Conservation (phyloP, 805 yeast species). For the Myxozyma sirexii region DNA sequence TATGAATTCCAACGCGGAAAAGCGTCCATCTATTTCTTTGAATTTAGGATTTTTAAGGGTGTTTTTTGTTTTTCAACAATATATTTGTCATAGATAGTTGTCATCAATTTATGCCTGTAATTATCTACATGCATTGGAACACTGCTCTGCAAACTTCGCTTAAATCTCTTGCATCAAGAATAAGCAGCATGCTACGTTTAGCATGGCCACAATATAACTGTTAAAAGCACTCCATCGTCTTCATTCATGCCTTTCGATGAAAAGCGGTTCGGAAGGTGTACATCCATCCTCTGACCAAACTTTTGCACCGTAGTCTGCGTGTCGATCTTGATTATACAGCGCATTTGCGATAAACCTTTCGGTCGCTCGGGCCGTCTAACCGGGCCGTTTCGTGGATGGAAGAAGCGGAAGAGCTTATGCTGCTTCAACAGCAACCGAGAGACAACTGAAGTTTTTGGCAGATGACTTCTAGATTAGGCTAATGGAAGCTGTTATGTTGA, state of each 20-base stretch:
- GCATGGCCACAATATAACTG: conserved; percentile 22
- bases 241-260: conserved; percentile 9
- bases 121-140: too few species aligned
- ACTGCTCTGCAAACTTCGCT: conserved; percentile 20
- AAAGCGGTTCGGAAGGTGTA: conserved; percentile 17
- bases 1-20: too few species aligned
- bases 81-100: not conserved
- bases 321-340: conserved; percentile 9
- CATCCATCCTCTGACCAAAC: conserved; percentile 11
- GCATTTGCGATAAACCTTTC: not conserved
- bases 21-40: too few species aligned
- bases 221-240: conserved; percentile 27
- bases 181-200: conserved; percentile 19
- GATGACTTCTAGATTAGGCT: too few species aligned
- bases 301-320: not conserved
- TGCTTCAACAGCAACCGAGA: too few species aligned
- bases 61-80: not conserved
- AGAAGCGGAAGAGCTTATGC: too few species aligned
- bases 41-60: not conserved
- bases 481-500: too few species aligned
- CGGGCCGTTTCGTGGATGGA: not conserved
- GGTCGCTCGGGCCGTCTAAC: not conserved
- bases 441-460: too few species aligned
- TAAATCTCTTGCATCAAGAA: conserved; percentile 28
- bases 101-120: not conserved